phyloP scores from a whole-genome alignment of 139 green algal species.

The Chlamydomonas eustigma region DNA sequence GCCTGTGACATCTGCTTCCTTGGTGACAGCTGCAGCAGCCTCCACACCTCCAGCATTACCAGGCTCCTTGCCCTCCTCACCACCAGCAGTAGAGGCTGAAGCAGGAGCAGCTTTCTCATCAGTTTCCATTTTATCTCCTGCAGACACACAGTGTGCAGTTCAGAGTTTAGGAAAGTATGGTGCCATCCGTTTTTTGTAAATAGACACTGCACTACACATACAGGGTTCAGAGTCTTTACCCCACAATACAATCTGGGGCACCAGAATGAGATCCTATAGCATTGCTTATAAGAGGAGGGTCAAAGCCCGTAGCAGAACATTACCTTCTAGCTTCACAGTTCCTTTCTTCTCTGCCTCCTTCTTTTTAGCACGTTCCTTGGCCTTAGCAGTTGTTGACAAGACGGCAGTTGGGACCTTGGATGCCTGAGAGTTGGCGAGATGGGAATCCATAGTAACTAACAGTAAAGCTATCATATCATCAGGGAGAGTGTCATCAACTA shows the following conservation, averaged over 20 bases:
- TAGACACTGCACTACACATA: no score
- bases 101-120: constrained; percentile 10
- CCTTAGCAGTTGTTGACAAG: constrained; percentile 90
- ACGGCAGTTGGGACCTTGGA: constrained; percentile 87
- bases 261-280: no score
- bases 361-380: constrained; percentile 70
- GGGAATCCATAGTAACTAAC: neutral
- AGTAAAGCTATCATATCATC: neutral
- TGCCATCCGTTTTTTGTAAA: no score
- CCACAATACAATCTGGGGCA: no score
- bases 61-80: constrained; percentile 6
- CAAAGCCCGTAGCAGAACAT: no score
- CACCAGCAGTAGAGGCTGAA: neutral
- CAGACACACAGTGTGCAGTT: no score
- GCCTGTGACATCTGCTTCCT: constrained; percentile 21
- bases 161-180: no score
- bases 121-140: constrained; percentile 13
- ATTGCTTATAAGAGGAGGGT: no score
- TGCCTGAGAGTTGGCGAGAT: constrained; percentile 15
- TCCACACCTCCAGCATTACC: neutral
- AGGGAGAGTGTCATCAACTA: neutral
- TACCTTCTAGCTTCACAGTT: constrained; percentile 18
- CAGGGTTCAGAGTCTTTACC: no score
- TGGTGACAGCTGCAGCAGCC: constrained; percentile 8
- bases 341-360: constrained; percentile 68